Conservation (phyloP, 495 filamentous ascomycete species). For the Tuber borchii region DNA sequence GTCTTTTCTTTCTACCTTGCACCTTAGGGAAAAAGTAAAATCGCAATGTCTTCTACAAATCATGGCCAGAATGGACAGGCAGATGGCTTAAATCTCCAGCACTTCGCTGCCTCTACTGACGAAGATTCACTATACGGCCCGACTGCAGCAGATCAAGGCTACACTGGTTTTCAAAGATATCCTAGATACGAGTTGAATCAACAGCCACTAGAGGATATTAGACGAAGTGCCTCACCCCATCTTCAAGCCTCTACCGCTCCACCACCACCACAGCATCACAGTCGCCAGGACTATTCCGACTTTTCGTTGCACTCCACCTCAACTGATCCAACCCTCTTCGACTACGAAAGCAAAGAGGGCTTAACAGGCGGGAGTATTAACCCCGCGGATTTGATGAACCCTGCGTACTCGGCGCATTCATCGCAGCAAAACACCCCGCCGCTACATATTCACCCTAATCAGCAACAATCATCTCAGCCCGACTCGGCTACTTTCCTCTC, state of each 20-base stretch:
- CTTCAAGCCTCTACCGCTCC: constrained; percentile 33
- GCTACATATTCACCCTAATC: constrained; percentile 47
- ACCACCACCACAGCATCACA: constrained; percentile 8
- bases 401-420: constrained; percentile 52
- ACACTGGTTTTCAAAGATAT: constrained; percentile 16
- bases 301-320: constrained; percentile 51
- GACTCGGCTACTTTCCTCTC: constrained; percentile 60
- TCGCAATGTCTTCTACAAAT: constrained; percentile 32
- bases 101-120: constrained; percentile 23
- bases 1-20: constrained; percentile 10
- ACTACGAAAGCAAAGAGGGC: constrained; percentile 53
- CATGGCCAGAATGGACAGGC: constrained; percentile 25
- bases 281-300: constrained; percentile 42
- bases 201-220: constrained; percentile 30
- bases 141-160: constrained; percentile 26
- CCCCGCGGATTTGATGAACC: constrained; percentile 49
- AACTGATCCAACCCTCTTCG: constrained; percentile 61
- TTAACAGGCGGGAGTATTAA: constrained; percentile 48
- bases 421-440: constrained; percentile 31
- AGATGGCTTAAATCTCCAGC: constrained; percentile 36
- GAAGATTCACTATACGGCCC: constrained; percentile 25
- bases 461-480: constrained; percentile 51
- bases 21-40: constrained; percentile 11
- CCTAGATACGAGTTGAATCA: constrained; percentile 16
- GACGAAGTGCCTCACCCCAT: constrained; percentile 31